Evolutionary conservation across 305 asterid species (phyloP).

Genomic region (Rubia tinctorum): DNA sequence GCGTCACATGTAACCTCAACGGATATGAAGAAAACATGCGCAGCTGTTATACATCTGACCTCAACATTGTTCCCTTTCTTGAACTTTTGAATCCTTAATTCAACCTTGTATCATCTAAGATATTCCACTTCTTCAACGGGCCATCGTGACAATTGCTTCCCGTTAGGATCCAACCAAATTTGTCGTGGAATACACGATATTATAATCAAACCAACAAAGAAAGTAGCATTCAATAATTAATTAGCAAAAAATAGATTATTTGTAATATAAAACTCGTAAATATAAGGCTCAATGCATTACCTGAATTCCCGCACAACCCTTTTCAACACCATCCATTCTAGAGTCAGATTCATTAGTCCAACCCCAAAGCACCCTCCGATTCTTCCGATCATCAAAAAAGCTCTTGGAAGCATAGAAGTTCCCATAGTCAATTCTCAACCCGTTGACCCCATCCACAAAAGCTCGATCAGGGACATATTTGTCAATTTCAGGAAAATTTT

Average conservation of each 20-base stretch:
- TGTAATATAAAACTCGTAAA: neutral
- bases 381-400: conserved; percentile 33
- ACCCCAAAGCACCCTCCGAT: conserved; percentile 36
- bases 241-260: neutral
- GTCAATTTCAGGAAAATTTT: conserved; percentile 16
- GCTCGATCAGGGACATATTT: conserved; percentile 25
- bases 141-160: conserved; percentile 40
- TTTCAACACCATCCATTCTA: conserved; percentile 21
- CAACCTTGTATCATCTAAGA: conserved; percentile 25
- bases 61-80: conserved; percentile 27
- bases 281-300: conserved; percentile 3
- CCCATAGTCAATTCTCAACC: conserved; percentile 42
- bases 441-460: conserved; percentile 27
- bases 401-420: conserved; percentile 44
- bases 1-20: neutral
- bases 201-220: neutral
- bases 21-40: conserved; percentile 27
- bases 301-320: conserved; percentile 50
- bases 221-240: too few species aligned
- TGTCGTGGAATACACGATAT: conserved; percentile 28
- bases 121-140: conserved; percentile 38
- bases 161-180: conserved; percentile 35
- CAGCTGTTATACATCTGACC: conserved; percentile 38
- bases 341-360: conserved; percentile 44
- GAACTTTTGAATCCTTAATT: conserved; percentile 20